Base-by-base conservation (phyloP, 2,329 filamentous ascomycete genomes). In the Thielaviopsis ethacetica region DNA sequence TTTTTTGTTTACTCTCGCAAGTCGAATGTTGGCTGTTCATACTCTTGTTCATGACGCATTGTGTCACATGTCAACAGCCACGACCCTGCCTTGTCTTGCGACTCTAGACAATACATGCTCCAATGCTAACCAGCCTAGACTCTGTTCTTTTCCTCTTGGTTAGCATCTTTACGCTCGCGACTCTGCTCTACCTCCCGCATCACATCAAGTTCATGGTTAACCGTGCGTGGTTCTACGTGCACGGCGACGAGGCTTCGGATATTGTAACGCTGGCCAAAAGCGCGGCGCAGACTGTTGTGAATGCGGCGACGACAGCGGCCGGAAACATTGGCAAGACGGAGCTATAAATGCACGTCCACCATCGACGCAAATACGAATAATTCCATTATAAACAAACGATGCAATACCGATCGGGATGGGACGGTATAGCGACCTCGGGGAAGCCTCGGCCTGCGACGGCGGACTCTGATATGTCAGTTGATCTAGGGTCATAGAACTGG, bases 161-260 rank as follows among this genome's bases (percentile, higher is more conserved):
- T 71, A 85, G 86, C 67, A 84, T 97, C 73, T 83, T 93, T 67
- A 79, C 88, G 66, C 90, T 94, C 68, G 93, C 90, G 65, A 84
- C 84, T 57, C 85, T 88, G 63, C 83, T 97, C 64, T 98, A 98
- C 76, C 87, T 98, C 19, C 93, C 93, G 12, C 86, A 94, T 67
- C 91, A 97, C 74, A 75, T 97, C 67, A 78, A 82, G 67, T 85
- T 88, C 69, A 84, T 98, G 66, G 81, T 85, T 68, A 82, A 83
- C 68, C 86, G 91, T 68, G 84, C 89, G 58, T 95, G 88, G 81
- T 98, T 96, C 77, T 98, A 98, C 77, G 88, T 89, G 71, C 84
- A 85, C 64, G 93, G 93, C 65, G 90, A 95, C 68, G 79, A 82
- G 65, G 77, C 76, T 61, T 56, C 56, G 2, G 74, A 78, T 60